These are phyloP conservation scores for Begonia peltatifolia DNA, from an alignment of 306 rosid species.

Conservation along the genomic window DNA sequence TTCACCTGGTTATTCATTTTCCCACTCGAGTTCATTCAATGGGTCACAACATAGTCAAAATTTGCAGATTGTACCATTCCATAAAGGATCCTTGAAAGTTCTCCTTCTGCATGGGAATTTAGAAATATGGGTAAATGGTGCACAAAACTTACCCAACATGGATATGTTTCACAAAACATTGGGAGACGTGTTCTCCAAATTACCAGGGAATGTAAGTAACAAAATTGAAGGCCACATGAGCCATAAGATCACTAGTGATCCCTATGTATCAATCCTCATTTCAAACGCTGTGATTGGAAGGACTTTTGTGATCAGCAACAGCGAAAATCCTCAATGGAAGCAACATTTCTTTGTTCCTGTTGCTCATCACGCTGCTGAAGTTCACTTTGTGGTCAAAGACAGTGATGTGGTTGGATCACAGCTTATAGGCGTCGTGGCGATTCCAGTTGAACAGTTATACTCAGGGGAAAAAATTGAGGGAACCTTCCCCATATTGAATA, in stretches of 20 bases:
- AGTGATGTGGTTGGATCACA: slow-evolving; percentile 94
- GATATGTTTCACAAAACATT: slow-evolving; percentile 93
- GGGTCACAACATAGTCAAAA: slow-evolving; percentile 39
- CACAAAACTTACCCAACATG: slow-evolving; percentile 80
- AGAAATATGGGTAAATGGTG: slow-evolving; percentile 65
- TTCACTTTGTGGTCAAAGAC: slow-evolving; percentile 79
- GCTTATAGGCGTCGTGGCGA: slow-evolving; percentile 59
- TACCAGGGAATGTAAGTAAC: slow-evolving; percentile 41
- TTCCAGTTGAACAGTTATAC: slow-evolving; percentile 69
- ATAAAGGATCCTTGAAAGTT: slow-evolving; percentile 55
- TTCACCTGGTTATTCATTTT: slow-evolving; percentile 11
- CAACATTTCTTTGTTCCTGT: slow-evolving; percentile 80
- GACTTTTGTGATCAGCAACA: slow-evolving; percentile 85
- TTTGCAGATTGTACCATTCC: slow-evolving; percentile 55
- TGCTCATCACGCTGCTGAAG: slow-evolving; percentile 75
- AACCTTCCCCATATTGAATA: slow-evolving; percentile 51
- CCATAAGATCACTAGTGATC: slow-evolving; percentile 78
- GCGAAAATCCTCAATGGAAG: slow-evolving; percentile 80
- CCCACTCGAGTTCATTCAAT: slow-evolving; percentile 33
- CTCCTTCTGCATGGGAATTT: slow-evolving; percentile 81
- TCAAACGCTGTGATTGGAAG: slow-evolving; percentile 73
- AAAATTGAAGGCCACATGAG: slow-evolving; percentile 46
- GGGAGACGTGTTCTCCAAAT: slow-evolving; percentile 48
- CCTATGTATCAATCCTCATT: slow-evolving; percentile 71
- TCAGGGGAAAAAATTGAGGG: slow-evolving; percentile 55